Evolutionary conservation across 441 rosid genomes (phyloP), one percentile per base, ranked within the genome.

Genomic region (Erodium texanum): DNA sequence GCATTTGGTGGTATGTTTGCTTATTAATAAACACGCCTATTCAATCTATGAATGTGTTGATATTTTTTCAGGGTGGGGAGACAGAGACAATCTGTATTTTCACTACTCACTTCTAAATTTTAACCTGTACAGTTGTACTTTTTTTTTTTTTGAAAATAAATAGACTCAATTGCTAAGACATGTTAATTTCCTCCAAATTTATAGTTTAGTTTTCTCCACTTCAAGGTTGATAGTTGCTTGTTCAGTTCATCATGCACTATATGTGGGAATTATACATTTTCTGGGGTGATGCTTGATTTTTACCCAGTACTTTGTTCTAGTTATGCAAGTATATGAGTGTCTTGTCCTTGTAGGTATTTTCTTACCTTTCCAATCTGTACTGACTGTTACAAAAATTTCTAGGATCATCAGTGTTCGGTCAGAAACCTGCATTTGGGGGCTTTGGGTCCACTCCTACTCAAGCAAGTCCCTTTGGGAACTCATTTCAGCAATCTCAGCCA

Each of bases 401-500:
- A 87, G 94, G 88, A 7, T 77, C 88, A 62, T 83, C 92, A 73
- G 73, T 70, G 36, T 91, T 85, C 50, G 88, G 87, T 58, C 93
- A 91, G 75, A 89, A 87, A 78, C 71, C 89, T 77, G 81, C 82
- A 54, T 90, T 90, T 76, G 92, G 82, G 71, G 84, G 95, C 69
- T 86, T 88, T 77, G 88, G 90, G 18, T 79, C 99, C 62, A 76
- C 83, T 50, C 70, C 86, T 23, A 77, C 84, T 68, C 96, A 81
- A 69, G 45, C 93, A 48, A 85, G 83, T 76, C 91, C 90, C 34
- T 90, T 93, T 24, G 97, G 96, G 80, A 82, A 81, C 82, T 78
- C 93, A 67, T 72, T 80, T 73, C 98, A 82, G 74, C 96, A 84
- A 76, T 82, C 97, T 67, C 97, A 93, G 78, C 85, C 95, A 73